Percentiles rank a stretch among this genome's conserved stretches.
Conservation (phyloP, 306 rosid genomes). For the Arachis hypogaea region DNA sequence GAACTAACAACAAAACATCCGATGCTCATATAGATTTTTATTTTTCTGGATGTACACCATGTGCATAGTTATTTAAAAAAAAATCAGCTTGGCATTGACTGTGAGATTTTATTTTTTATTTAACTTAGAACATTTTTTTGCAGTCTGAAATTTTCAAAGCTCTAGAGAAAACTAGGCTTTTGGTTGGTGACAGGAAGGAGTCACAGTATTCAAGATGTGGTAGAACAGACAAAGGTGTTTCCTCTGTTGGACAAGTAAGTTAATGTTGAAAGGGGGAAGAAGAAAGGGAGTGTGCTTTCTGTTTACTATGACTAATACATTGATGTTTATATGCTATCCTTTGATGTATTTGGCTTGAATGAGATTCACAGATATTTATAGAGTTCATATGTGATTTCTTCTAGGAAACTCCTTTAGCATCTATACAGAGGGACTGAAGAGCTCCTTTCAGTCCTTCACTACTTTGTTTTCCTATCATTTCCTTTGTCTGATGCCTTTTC, state of each 20-base stretch:
- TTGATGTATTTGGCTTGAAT: neutral
- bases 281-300: conserved; percentile 9
- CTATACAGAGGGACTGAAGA: neutral
- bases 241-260: conserved; percentile 96
- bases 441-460: neutral
- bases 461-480: neutral
- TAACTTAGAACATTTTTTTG: conserved; percentile 35
- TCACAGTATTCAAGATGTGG: conserved; percentile 95
- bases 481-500: neutral
- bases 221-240: conserved; percentile 95
- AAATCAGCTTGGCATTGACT: neutral
- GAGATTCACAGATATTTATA: neutral
- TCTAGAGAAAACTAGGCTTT: conserved; percentile 70
- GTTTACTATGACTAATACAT: conserved; percentile 21
- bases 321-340: neutral
- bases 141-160: conserved; percentile 92
- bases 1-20: conserved; percentile 34
- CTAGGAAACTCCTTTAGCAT: neutral
- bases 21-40: conserved; percentile 18
- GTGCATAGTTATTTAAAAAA: conserved; percentile 17
- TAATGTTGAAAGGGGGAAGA: conserved; percentile 12
- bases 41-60: conserved; percentile 25
- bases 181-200: conserved; percentile 82
- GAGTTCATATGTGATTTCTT: neutral
- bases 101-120: conserved; percentile 32